These are phyloP conservation scores for Nidula microcarpa DNA, from an alignment of 768 basidiomycete genomes.

Conservation along the genomic window DNA sequence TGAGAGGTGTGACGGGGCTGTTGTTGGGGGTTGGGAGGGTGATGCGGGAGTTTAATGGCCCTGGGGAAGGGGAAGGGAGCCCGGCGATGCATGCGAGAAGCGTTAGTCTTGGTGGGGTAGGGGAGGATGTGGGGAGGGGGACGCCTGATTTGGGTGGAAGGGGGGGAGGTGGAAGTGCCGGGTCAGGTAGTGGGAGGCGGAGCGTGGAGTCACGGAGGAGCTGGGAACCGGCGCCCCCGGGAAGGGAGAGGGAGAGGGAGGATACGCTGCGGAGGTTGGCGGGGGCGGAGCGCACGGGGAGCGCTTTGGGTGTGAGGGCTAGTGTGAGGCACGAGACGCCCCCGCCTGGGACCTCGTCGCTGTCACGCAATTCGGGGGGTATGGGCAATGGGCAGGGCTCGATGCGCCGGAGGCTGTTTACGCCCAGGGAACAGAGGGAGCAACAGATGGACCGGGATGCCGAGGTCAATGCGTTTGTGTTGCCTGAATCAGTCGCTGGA, in stretches of 20 bases:
- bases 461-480: conserved; percentile 22
- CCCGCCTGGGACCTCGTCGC: conserved; percentile 12
- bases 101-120: conserved; percentile 50
- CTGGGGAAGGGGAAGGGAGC: conserved; percentile 16
- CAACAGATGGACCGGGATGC: conserved; percentile 4
- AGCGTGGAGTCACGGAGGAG: conserved; percentile 59
- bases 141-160: conserved; percentile 19
- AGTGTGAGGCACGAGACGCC: conserved; percentile 20
- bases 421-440: conserved; percentile 55
- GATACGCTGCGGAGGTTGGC: conserved; percentile 32
- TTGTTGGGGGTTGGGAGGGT: conserved; percentile 72
- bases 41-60: conserved; percentile 48
- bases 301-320: conserved; percentile 28
- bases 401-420: conserved; percentile 47
- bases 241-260: conserved; percentile 35
- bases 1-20: conserved; percentile 72
- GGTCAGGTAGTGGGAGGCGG: conserved; percentile 35
- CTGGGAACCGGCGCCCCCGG: conserved; percentile 28
- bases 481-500: conserved; percentile 37
- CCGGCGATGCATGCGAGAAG: conserved; percentile 44
- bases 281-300: conserved; percentile 23
- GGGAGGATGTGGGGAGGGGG: conserved; percentile 23
- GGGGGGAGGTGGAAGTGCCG: conserved; percentile 9
- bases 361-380: background rate
- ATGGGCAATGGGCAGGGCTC: conserved; percentile 10